phyloP scores from a whole-genome alignment of 2,329 filamentous ascomycete species.

The Gliomastix tumulicola region DNA sequence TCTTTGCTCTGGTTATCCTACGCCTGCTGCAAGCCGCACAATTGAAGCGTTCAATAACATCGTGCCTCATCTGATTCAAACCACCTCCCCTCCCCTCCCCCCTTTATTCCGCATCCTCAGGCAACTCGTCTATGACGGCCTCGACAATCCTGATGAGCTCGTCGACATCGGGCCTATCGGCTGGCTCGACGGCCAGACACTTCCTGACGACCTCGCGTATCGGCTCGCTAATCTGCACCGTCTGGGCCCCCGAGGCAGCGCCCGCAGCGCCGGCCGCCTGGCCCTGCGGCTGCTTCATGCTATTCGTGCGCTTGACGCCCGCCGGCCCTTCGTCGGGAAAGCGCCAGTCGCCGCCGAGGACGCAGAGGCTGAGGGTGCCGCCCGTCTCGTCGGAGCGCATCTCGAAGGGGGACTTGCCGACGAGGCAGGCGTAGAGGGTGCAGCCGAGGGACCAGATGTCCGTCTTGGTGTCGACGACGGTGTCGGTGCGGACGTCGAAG shows the following conservation, averaged over 20 bases:
- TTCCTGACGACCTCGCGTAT: conserved; percentile 83
- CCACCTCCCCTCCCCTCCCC: too few relatives aligned
- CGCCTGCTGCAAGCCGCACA: too few relatives aligned
- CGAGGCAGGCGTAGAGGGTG: conserved; percentile 93
- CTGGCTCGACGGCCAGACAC: conserved; percentile 81
- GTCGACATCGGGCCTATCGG: conserved; percentile 79
- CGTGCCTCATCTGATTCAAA: too few relatives aligned
- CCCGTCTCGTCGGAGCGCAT: conserved; percentile 93
- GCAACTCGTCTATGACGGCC: conserved; percentile 58
- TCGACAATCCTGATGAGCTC: conserved; percentile 78
- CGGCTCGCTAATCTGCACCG: conserved; percentile 63
- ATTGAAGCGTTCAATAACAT: too few relatives aligned
- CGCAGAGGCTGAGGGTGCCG: conserved; percentile 85
- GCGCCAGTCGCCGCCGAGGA: conserved; percentile 89
- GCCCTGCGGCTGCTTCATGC: conserved; percentile 23
- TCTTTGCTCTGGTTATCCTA: too few relatives aligned
- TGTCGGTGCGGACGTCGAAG: conserved; percentile 94
- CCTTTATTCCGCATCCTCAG: conserved; percentile 39
- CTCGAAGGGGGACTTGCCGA: conserved; percentile 96
- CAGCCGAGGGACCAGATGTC: conserved; percentile 98
- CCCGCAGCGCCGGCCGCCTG: conserved; percentile 13
- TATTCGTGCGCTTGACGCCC: conserved; percentile 40
- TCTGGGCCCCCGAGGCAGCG: conserved; percentile 14
- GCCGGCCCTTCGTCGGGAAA: conserved; percentile 81
- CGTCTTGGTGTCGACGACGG: conserved; percentile 88